Evolutionary conservation across 73 alveolate species (phyloP), one percentile per base, ranked within the genome.

Genomic region (Paramecium primaurelia): DNA sequence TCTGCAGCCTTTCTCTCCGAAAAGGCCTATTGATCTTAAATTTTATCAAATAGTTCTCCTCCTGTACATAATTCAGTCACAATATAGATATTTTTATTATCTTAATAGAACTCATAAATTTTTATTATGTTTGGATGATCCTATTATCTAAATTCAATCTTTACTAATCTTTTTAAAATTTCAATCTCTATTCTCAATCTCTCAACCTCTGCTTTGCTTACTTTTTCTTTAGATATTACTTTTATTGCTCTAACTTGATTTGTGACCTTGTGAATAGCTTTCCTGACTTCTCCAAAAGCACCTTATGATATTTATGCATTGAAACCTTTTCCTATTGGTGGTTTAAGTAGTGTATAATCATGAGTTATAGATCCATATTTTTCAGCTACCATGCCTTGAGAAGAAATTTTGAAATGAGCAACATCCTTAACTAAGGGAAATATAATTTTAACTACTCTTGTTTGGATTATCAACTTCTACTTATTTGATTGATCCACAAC

Each of bases 101-200:
- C 97, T 86, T 96, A 95, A 80, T 94, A 96, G 93, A 94, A 96
- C 90, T 96, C 99, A 93, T 90, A 96, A 92, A 96, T 96, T 86
- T 95, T 96, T 94, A 96, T 96, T 71, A 96, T 96, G 71, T 96
- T 96, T 11, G 99, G 99, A 77, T 96, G 99, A 85, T 96, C 97
- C 86, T 73, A 73, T 80, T 16, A 16, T 30, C 3, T 6, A 47
- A 96, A 95, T 30, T 96, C 58, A 93, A 93, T 87, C 86, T 95
- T 51, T 93, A 86, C 92, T 8, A 86, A 47, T 1, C 49, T 58
- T 32, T 86, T 51, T 6, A 86, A 34, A 11, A 86, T 86, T 58
- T 86, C 80, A 12, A 86, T 75, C 64, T 86, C 86, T 36, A 49
- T 86, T 37, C 47, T 86, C 32, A 86, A 58, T 49, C 86, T 71